Evolutionary conservation across 768 basidiomycete species (phyloP), one percentile per base, ranked within the genome.

Genomic region (Lactarius trivialis): DNA sequence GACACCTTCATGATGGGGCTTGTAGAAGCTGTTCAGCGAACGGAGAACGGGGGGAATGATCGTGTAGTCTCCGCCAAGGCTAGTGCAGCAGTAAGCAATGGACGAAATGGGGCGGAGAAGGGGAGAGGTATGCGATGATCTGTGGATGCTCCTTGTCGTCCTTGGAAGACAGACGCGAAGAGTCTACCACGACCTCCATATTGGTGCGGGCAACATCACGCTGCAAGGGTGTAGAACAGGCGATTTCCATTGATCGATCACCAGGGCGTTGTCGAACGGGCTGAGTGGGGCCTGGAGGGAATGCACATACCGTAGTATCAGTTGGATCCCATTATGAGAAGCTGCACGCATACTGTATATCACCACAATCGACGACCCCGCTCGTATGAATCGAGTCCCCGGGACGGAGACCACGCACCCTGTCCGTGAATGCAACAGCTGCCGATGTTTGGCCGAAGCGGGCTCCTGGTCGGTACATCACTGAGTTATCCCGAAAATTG

Each of bases 41-140:
- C 91, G 86, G 15, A 95, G 80, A 67, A 94, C 91, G 7, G 92
- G 91, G n/a, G 93, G 81, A 9, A 89, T 91, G 65, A 93, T 89
- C 15, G 91, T 91, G 72, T 94, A 92, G 69, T 94, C 93, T 6
- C 93, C 93, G 28, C 93, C 93, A 77, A 73, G 67, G 34, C 74
- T 75, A 64, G 12, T n/a, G n/a, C 7, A 1, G 28, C 8, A 7
- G 59, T 57, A 64, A 63, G 17, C 36, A 11, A 12, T 12, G 36
- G 19, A 34, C 14, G n/a, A 8, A 15, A 30, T 15, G 51, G 50
- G 6, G n/a, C 1, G 43, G 11, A 45, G 41, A 7, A 21, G 6
- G 19, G 33, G 15, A 36, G 17, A 58, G 65, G 55, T 60, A 77
- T 73, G 87, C 86, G 63, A 94, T 73, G 50, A 96, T 85, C 41